Evolutionary conservation across 441 rosid species (phyloP).

Genomic region (Gossypium schwendimanii): DNA sequence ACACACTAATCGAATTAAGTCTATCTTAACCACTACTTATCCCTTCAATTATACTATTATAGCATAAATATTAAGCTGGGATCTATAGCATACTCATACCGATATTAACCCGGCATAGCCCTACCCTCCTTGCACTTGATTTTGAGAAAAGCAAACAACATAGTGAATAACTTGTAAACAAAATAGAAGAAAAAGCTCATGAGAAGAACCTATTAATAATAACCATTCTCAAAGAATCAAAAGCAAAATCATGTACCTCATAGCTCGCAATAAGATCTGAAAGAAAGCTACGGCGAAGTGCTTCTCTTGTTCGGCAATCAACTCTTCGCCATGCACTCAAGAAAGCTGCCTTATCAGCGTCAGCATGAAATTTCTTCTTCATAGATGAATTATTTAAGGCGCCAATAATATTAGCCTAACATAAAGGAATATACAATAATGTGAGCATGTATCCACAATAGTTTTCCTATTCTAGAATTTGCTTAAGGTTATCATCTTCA

Average conservation of each 20-base stretch:
- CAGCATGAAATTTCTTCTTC: conserved; percentile 46
- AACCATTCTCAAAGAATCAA: not conserved
- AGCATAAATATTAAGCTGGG: not conserved
- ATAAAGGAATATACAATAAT: conserved; percentile 14
- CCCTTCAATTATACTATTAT: not conserved
- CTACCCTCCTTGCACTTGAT: not conserved
- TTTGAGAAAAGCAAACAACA: not conserved
- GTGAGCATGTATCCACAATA: conserved; percentile 6
- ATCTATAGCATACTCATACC: not conserved
- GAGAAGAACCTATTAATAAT: not conserved
- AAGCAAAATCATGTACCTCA: conserved; percentile 42
- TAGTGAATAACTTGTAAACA: not conserved
- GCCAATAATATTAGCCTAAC: conserved; percentile 56
- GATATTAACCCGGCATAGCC: not conserved
- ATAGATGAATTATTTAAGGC: conserved; percentile 29
- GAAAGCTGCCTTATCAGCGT: conserved; percentile 56
- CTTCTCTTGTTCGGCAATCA: conserved; percentile 79
- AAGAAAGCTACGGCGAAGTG: conserved; percentile 81
- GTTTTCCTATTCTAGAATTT: not conserved
- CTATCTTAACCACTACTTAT: not conserved
- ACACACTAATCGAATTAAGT: not conserved
- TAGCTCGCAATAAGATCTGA: conserved; percentile 67
- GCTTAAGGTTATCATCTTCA: not conserved
- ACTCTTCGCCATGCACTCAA: conserved; percentile 79
- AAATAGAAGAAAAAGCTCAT: not conserved